A percentile compares a stretch with the other conserved stretches of the same genome.
Evolutionary conservation across 2,329 filamentous ascomycete species (phyloP).

Genomic region (Plectosphaerella cucumerina): DNA sequence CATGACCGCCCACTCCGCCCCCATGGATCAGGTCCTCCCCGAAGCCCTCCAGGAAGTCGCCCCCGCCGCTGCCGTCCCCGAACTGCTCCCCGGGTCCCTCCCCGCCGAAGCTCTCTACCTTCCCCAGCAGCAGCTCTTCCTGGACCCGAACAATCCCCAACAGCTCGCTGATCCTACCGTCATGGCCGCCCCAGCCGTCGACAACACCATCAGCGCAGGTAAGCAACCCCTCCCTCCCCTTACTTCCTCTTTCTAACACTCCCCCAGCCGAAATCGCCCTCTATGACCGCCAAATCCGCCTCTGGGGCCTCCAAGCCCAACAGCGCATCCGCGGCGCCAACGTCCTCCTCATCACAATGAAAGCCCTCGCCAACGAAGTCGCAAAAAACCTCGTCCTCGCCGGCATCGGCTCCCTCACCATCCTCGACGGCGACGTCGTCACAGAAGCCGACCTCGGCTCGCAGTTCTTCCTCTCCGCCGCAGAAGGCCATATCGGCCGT

Average conservation of each 20-base stretch:
- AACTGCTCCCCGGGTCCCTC: conserved; percentile 12
- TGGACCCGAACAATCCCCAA: conserved; percentile 2
- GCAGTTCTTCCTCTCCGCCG: conserved; percentile 71
- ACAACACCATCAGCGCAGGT: conserved; percentile 24
- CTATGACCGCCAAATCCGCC: conserved; percentile 93
- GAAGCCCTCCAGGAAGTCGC: conserved; percentile 13
- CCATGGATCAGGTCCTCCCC: conserved; percentile 13
- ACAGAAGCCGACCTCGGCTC: conserved; percentile 76
- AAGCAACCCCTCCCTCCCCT: conserved; percentile 4
- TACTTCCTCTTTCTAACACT: conserved; percentile 2
- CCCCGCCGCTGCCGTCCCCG: conserved; percentile 11
- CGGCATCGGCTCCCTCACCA: conserved; percentile 84
- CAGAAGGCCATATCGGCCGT: conserved; percentile 66
- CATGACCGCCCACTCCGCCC: conserved; percentile 4
- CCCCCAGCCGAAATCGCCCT: conserved; percentile 84
- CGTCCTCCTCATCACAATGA: conserved; percentile 83
- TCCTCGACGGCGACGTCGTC: conserved; percentile 74
- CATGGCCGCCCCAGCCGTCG: conserved; percentile 5
- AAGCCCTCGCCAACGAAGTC: conserved; percentile 86
- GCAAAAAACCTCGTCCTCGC: conserved; percentile 93
- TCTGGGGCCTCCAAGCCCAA: conserved; percentile 96
- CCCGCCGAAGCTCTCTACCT: conserved; percentile 12
- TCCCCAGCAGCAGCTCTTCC: conserved; percentile 7
- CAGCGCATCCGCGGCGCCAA: conserved; percentile 86
- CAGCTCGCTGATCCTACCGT: conserved; percentile 11